phyloP scores from a whole-genome alignment of 2,329 filamentous ascomycete species.

The Aaosphaeria pasadenensis region DNA sequence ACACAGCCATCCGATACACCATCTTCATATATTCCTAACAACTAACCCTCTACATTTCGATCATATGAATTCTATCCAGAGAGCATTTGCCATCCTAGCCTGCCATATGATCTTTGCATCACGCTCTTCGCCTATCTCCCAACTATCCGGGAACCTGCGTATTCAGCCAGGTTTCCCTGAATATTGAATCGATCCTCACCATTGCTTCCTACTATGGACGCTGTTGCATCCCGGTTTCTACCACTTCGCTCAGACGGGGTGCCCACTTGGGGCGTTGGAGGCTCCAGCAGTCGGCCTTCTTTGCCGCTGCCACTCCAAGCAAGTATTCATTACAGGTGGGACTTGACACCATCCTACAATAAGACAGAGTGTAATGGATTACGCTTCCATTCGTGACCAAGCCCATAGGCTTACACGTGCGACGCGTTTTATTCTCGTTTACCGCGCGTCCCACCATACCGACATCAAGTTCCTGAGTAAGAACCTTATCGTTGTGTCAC shows the following conservation, averaged over 20 bases:
- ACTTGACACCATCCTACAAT: constrained; percentile 13
- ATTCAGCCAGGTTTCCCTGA: constrained; percentile 1
- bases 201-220: constrained; percentile 3
- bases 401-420: no score
- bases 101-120: constrained; percentile 6
- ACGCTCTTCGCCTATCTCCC: constrained; percentile 1
- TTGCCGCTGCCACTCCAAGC: neutral
- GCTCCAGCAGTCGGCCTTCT: neutral
- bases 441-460: constrained; percentile 18
- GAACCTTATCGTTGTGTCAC: constrained; percentile 24
- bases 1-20: constrained; percentile 16
- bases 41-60: constrained; percentile 5
- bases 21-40: constrained; percentile 8
- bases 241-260: constrained; percentile 1
- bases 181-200: constrained; percentile 1
- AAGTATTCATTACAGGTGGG: constrained; percentile 6
- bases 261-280: constrained; percentile 5
- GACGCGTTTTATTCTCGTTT: constrained; percentile 3
- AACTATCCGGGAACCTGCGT: constrained; percentile 6
- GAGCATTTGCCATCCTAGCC: constrained; percentile 6
- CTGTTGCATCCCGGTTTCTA: constrained; percentile 1
- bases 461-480: constrained; percentile 17
- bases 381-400: no score
- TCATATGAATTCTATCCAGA: constrained; percentile 10
- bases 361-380: neutral